A percentile compares a stretch with the other conserved stretches of the same genome.
Evolutionary conservation across 768 basidiomycete species (phyloP).

Genomic region (Cystobasidiopsis lactophilus): DNA sequence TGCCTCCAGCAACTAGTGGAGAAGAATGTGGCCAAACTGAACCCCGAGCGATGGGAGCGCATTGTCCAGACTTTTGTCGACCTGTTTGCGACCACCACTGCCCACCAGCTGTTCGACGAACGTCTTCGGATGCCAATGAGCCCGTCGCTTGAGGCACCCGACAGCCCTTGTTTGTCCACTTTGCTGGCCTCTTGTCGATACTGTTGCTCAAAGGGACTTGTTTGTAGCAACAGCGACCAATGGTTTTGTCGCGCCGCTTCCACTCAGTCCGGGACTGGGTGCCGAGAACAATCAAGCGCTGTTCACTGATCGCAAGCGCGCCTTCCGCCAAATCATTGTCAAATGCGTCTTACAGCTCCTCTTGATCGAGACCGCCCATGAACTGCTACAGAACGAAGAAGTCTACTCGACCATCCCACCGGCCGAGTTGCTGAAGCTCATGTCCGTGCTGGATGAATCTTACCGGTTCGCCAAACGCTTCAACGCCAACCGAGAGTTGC

Average conservation of each 20-base stretch:
- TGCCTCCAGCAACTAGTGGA: slow-evolving; percentile 91
- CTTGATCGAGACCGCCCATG: slow-evolving; percentile 90
- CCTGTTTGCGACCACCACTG: slow-evolving; percentile 92
- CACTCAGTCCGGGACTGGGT: slow-evolving; percentile 47
- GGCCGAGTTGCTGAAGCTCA: slow-evolving; percentile 71
- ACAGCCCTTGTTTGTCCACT: not conserved
- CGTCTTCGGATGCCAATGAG: slow-evolving; percentile 47
- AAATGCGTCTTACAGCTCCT: slow-evolving; percentile 95
- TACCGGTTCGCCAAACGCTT: slow-evolving; percentile 94
- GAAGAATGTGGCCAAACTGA: slow-evolving; percentile 71
- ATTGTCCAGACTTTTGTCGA: slow-evolving; percentile 81
- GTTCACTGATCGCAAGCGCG: slow-evolving; percentile 17
- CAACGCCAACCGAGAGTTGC: slow-evolving; percentile 92
- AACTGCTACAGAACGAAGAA: slow-evolving; percentile 71
- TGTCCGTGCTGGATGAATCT: slow-evolving; percentile 87
- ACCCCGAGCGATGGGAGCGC: slow-evolving; percentile 64
- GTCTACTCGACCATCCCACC: slow-evolving; percentile 88
- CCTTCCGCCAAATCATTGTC: slow-evolving; percentile 97
- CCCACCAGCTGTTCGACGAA: slow-evolving; percentile 89
- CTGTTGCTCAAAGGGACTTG: too few relatives aligned
- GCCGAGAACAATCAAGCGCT: slow-evolving; percentile 27
- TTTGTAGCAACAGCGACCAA: slow-evolving; percentile 17
- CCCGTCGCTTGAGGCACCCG: slow-evolving; percentile 4
- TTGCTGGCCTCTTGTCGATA: not conserved
- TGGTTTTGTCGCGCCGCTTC: slow-evolving; percentile 32